phyloP scores from a whole-genome alignment of 345 rosid species.

The Eucalyptus albens region DNA sequence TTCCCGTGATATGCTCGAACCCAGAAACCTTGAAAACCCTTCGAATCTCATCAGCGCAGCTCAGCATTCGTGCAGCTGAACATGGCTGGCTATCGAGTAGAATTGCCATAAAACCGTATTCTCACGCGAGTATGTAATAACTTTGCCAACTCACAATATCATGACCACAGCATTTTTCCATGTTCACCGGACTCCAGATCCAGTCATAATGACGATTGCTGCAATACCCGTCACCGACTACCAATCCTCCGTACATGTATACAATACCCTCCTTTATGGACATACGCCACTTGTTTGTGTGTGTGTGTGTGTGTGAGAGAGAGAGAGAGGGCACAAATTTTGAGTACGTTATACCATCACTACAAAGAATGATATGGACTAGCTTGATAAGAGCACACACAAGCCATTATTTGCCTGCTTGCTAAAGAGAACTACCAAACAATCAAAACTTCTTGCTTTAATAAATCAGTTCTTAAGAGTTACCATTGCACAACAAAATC shows the following conservation, averaged over 20 bases:
- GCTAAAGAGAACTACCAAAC: not conserved
- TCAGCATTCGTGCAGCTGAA: not conserved
- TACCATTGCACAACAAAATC: not conserved
- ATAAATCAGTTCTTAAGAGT: not conserved
- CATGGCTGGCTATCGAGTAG: not conserved
- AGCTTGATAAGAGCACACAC: not conserved
- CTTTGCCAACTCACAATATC: not conserved
- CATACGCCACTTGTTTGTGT: not conserved
- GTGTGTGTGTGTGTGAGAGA: no score
- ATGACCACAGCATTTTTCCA: not conserved
- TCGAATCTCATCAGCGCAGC: not conserved
- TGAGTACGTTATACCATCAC: not conserved
- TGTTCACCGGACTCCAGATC: not conserved
- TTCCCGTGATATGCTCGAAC: not conserved
- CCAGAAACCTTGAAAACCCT: not conserved
- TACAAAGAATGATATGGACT: not conserved
- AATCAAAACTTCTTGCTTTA: not conserved
- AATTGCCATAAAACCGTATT: not conserved
- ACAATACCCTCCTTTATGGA: not conserved
- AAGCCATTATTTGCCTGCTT: not conserved
- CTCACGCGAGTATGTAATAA: not conserved
- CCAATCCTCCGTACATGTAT: not conserved
- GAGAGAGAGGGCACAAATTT: not conserved
- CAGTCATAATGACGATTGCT: not conserved
- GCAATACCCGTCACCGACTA: not conserved